Conservation (phyloP, 108 stramenopile genomes). For the Licmophora abbreviata region DNA sequence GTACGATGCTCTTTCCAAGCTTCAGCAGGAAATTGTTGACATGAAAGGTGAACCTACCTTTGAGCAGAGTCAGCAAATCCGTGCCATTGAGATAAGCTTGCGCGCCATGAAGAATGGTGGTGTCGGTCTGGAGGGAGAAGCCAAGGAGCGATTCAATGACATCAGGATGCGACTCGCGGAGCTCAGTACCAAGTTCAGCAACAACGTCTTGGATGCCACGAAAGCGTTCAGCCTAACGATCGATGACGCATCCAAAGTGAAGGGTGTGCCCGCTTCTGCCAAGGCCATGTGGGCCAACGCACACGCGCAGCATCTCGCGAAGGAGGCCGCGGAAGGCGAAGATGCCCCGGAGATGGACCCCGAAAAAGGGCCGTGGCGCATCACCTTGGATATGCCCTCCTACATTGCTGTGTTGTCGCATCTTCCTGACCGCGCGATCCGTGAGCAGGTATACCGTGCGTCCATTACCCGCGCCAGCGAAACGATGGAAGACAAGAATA, state of each 20-base stretch:
- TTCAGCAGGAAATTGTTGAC: slow-evolving; percentile 43
- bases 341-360: slow-evolving; percentile 62
- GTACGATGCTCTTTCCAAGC: slow-evolving; percentile 78
- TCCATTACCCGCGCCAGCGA: slow-evolving; percentile 84
- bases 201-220: slow-evolving; percentile 96
- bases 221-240: slow-evolving; percentile 82
- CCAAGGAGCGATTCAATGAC: slow-evolving; percentile 91
- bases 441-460: slow-evolving; percentile 89
- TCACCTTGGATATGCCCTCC: slow-evolving; percentile 90
- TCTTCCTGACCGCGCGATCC: slow-evolving; percentile 67
- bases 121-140: slow-evolving; percentile 86
- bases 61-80: slow-evolving; percentile 50
- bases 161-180: slow-evolving; percentile 84
- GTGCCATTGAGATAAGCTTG: slow-evolving; percentile 74
- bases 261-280: slow-evolving; percentile 89
- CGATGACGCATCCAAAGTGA: slow-evolving; percentile 58
- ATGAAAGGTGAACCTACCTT: slow-evolving; percentile 41
- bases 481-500: slow-evolving; percentile 60
- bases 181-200: slow-evolving; percentile 82
- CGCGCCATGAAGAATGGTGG: slow-evolving; percentile 84
- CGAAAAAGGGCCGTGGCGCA: slow-evolving; percentile 85
- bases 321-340: slow-evolving; percentile 25
- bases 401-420: slow-evolving; percentile 94
- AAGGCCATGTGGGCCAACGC: slow-evolving; percentile 86
- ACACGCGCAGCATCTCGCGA: slow-evolving; percentile 29